Base-by-base conservation (phyloP, 768 basidiomycete species). In the Auriscalpium orientale region DNA sequence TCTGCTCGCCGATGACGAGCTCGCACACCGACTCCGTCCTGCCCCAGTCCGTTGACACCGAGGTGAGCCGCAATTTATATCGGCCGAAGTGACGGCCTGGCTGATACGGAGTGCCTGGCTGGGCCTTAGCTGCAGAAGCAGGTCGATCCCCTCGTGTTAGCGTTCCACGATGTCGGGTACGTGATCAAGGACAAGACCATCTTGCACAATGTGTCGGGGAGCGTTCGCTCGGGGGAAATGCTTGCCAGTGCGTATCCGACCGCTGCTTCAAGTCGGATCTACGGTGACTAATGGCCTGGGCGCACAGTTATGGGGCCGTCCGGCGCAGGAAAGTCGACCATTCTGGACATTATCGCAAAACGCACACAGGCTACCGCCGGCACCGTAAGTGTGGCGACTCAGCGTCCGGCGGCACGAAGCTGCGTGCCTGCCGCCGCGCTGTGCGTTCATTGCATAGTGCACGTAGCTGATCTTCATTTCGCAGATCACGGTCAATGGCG, bases 331-430 rank as follows among this genome's bases (percentile, higher is more conserved):
- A 79, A 79, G 65, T 76, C 76, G 12, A 80, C 79, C 3, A 68
- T 80, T 40, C 71, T 81, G 43, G 79, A 81, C 62, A 76, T 80
- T 46, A 69, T 81, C 21, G 78, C 78, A 8, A 79, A 78, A 66
- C 71, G 74, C 12, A 78, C 78, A 0, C 20, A 46, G 8, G 71
- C 77, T 21, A 54, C 60, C 2, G 75, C 76, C 8, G 67, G 71
- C 20, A 70, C 74, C 51, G 18, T 57, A 43, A 22, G 55, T 57
- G 50, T 28, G 28, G 28, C 4, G 2, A 49, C 45, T 21, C 13
- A 43, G 40, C n/a, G n/a, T 43, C 40, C 40, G 9, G 6, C 13
- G 46, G 38, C 22, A 34, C 7, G 40, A 3, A n/a, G 15, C 10
- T 9, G 28, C 21, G 16, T 38, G n/a, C 34, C 21, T 12, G 40